phyloP scores from a whole-genome alignment of 1,284 basidiomycete genomes.

The Calocybe gambosa region DNA sequence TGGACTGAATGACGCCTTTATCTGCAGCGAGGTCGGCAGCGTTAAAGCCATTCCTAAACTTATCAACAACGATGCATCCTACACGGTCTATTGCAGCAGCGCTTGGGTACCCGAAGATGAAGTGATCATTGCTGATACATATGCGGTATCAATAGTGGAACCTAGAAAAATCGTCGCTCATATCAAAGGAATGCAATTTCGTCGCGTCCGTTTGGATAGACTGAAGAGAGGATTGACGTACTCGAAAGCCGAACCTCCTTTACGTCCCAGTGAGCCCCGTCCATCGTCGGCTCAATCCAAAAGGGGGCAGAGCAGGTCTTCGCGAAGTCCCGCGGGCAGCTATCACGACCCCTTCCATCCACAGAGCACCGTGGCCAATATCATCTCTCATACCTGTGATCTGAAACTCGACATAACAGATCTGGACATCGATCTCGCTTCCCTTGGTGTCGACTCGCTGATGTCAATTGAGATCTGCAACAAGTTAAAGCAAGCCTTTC shows the following conservation, averaged over 20 bases:
- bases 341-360: not conserved
- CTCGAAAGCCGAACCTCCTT: slow-evolving; percentile 21
- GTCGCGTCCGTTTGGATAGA: slow-evolving; percentile 41
- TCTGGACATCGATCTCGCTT: slow-evolving; percentile 31
- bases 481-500: slow-evolving; percentile 30
- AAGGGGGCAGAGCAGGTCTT: not conserved
- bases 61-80: slow-evolving; percentile 36
- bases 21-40: slow-evolving; percentile 51
- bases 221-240: slow-evolving; percentile 40
- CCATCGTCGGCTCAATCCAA: not conserved
- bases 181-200: slow-evolving; percentile 52
- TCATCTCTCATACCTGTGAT: slow-evolving; percentile 41
- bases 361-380: slow-evolving; percentile 18
- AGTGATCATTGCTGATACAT: slow-evolving; percentile 42
- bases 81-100: slow-evolving; percentile 47
- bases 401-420: slow-evolving; percentile 26
- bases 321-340: not conserved
- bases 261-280: not conserved
- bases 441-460: slow-evolving; percentile 50
- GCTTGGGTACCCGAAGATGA: slow-evolving; percentile 36
- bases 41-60: slow-evolving; percentile 39
- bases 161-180: slow-evolving; percentile 42
- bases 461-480: slow-evolving; percentile 47
- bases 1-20: slow-evolving; percentile 46
- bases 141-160: slow-evolving; percentile 35